Evolutionary conservation across 208 protist species (phyloP).

Genomic region (Trichomonas tenax): DNA sequence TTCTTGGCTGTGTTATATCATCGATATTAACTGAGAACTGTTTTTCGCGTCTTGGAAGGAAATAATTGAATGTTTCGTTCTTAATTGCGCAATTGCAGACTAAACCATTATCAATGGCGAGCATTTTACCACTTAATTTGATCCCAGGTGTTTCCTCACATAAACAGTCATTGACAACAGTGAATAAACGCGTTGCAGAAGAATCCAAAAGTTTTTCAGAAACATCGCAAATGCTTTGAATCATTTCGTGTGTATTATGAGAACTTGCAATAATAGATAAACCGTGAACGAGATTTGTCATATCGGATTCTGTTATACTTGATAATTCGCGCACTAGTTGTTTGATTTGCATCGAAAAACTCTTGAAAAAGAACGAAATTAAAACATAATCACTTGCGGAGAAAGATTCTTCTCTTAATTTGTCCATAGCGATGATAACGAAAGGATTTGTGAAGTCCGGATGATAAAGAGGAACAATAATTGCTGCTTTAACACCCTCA

Average conservation of each 20-base stretch:
- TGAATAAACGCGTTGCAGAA: not conserved
- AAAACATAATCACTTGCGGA: not conserved
- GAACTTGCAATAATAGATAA: not conserved
- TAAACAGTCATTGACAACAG: not conserved
- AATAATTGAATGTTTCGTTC: not conserved
- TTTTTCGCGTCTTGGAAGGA: not conserved
- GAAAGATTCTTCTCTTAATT: not conserved
- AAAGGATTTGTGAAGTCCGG: not conserved
- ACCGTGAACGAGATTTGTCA: not conserved
- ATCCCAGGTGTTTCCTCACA: not conserved
- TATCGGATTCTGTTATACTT: not conserved
- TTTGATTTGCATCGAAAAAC: not conserved
- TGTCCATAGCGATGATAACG: not conserved
- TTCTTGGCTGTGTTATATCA: slow-evolving; percentile 4
- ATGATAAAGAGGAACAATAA: not conserved
- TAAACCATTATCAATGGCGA: not conserved
- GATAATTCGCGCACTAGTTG: not conserved
- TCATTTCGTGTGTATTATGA: not conserved
- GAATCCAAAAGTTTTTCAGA: not conserved
- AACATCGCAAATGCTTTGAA: not conserved
- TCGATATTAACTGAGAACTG: not conserved
- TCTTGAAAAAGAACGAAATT: not conserved
- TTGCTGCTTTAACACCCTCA: not conserved
- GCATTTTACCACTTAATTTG: not conserved
- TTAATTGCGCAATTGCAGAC: not conserved